Evolutionary conservation across 805 yeast genomes (phyloP).

Genomic region (Nakazawaea ernobii): DNA sequence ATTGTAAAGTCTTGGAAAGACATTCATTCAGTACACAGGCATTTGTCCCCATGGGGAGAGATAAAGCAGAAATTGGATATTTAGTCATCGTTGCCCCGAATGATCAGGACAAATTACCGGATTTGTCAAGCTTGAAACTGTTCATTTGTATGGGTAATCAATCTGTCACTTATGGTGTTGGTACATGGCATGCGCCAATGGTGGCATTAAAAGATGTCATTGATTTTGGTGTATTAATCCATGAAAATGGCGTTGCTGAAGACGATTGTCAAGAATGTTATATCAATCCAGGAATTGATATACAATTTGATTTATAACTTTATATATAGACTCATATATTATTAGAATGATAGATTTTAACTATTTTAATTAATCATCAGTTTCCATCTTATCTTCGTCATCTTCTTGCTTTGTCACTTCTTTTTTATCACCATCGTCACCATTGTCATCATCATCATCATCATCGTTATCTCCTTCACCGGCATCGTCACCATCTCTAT

Average conservation of each 20-base stretch:
- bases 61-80: constrained; percentile 44
- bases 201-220: constrained; percentile 62
- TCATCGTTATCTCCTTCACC: constrained; percentile 22
- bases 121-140: constrained; percentile 53
- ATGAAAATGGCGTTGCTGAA: constrained; percentile 72
- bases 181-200: constrained; percentile 97
- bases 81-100: constrained; percentile 75
- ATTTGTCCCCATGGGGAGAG: constrained; percentile 82
- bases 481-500: constrained; percentile 30
- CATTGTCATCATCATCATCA: constrained; percentile 22
- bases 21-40: constrained; percentile 90
- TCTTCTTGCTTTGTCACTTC: background rate
- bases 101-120: constrained; percentile 48
- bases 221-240: constrained; percentile 86
- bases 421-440: constrained; percentile 20
- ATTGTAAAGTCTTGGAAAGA: constrained; percentile 72
- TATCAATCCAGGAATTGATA: constrained; percentile 51
- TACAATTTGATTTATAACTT: constrained; percentile 21
- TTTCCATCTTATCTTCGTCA: constrained; percentile 11
- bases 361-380: constrained; percentile 31
- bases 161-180: constrained; percentile 82
- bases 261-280: constrained; percentile 83
- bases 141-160: constrained; percentile 78
- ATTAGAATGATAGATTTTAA: constrained; percentile 18
- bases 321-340: background rate